These are phyloP conservation scores for Flaveria bidentis DNA, from an alignment of 129 eudicot species.

Conservation along the genomic window DNA sequence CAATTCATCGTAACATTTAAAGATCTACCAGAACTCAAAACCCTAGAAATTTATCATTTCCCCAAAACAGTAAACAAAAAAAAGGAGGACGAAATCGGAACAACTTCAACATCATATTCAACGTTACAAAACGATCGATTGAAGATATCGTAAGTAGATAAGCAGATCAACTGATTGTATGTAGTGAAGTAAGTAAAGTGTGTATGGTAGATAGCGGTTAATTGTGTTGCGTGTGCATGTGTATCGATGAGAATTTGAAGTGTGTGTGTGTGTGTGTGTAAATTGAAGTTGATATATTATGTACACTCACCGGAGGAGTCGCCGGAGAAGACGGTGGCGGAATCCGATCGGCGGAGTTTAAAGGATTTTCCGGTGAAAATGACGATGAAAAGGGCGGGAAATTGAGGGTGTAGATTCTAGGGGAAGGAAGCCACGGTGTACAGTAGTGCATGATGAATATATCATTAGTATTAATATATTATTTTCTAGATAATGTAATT, in stretches of 20 bases:
- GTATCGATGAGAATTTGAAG: constrained; percentile 16
- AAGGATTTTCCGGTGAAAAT: constrained; percentile 18
- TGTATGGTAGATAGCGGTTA: not conserved
- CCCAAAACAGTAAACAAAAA: constrained; percentile 8
- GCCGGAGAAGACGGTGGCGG: constrained; percentile 42
- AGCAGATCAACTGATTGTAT: not conserved
- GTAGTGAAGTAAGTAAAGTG: not conserved
- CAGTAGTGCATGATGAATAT: too few relatives aligned
- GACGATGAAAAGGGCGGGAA: not conserved
- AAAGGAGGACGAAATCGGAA: not conserved
- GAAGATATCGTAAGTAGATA: constrained; percentile 18
- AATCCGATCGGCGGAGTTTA: constrained; percentile 5
- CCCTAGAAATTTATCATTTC: constrained; percentile 32
- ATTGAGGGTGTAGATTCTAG: too few relatives aligned
- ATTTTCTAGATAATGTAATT: too few relatives aligned
- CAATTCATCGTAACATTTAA: not conserved
- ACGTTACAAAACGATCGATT: constrained; percentile 1
- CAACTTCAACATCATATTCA: constrained; percentile 6
- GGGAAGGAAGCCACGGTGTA: too few relatives aligned
- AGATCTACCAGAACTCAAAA: constrained; percentile 36
- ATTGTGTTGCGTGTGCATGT: not conserved
- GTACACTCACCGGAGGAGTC: constrained; percentile 48
- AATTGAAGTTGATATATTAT: not conserved
- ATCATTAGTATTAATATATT: too few relatives aligned
- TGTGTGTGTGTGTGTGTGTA: not conserved